Conservation (phyloP, 1,284 basidiomycete genomes). For the Puccinia triticina region DNA sequence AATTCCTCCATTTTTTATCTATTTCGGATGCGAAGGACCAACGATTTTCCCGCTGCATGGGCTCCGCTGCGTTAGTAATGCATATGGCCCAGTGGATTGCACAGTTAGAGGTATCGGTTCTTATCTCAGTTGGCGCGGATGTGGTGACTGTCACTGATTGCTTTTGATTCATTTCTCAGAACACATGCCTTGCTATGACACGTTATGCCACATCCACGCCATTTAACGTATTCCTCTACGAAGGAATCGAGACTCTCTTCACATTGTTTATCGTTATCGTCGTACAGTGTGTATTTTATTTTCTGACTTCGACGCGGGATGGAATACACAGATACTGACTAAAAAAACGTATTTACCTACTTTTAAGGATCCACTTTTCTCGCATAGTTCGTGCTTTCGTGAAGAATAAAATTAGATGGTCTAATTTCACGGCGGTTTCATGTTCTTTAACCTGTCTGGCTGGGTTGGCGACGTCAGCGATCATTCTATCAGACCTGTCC, state of each 20-base stretch:
- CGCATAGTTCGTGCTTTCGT: constrained; percentile 22
- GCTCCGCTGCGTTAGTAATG: constrained; percentile 19
- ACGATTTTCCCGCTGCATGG: constrained; percentile 3
- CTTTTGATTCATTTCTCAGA: constrained; percentile 7
- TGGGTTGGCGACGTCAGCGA: constrained; percentile 4
- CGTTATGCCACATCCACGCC: constrained; percentile 2
- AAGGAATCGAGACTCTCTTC: constrained; percentile 40
- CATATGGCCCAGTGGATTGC: constrained; percentile 3
- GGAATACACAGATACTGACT: background rate
- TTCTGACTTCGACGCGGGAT: background rate
- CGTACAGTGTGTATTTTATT: constrained; percentile 30
- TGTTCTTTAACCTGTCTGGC: constrained; percentile 13
- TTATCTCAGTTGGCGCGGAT: no score
- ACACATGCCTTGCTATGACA: constrained; percentile 22
- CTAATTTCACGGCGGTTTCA: background rate
- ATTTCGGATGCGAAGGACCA: constrained; percentile 32
- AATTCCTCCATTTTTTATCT: constrained; percentile 30
- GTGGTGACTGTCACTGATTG: background rate
- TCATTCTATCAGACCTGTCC: constrained; percentile 9
- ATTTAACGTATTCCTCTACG: constrained; percentile 35
- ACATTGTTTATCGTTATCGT: constrained; percentile 25
- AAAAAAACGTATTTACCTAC: no score
- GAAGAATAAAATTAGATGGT: constrained; percentile 23
- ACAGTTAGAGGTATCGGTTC: constrained; percentile 35
- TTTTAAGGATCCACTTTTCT: constrained; percentile 23